phyloP scores from a whole-genome alignment of 768 basidiomycete species.

The Trichaptum fuscoviolaceum region DNA sequence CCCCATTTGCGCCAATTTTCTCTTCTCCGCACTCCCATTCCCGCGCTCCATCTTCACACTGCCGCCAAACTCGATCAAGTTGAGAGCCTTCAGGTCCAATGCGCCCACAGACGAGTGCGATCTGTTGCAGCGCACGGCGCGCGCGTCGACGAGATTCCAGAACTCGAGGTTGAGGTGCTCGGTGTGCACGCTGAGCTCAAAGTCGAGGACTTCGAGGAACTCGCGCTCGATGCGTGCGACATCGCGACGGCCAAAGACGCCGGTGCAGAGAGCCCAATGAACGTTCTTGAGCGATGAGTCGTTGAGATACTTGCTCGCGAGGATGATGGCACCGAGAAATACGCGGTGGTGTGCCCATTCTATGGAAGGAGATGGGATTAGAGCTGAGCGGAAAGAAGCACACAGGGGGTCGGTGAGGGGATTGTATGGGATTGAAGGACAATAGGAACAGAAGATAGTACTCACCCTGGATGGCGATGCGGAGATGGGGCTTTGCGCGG shows the following conservation, averaged over 20 bases:
- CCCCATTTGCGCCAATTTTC: neutral
- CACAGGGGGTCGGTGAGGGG: no score
- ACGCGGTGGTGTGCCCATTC: constrained; percentile 88
- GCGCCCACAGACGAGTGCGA: neutral
- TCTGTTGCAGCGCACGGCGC: neutral
- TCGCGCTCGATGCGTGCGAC: constrained; percentile 79
- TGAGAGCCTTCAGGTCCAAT: neutral
- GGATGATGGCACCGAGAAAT: constrained; percentile 85
- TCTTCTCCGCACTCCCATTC: neutral
- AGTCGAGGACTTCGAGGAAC: constrained; percentile 75
- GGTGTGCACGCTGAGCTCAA: constrained; percentile 62
- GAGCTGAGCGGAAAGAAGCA: neutral
- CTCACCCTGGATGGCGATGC: constrained; percentile 59
- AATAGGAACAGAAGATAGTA: neutral
- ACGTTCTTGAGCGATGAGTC: constrained; percentile 89
- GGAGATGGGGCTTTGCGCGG: constrained; percentile 71
- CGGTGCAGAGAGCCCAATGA: constrained; percentile 85
- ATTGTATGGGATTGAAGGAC: neutral
- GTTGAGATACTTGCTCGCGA: constrained; percentile 86
- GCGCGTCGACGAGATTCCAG: neutral
- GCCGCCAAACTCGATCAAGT: neutral
- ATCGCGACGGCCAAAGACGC: constrained; percentile 77
- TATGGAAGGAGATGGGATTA: neutral
- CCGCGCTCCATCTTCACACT: neutral
- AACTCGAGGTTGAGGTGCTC: constrained; percentile 37